Evolutionary conservation across 2,329 filamentous ascomycete genomes (phyloP), one percentile per base, ranked within the genome.

Genomic region (Aspergillus sp.): DNA sequence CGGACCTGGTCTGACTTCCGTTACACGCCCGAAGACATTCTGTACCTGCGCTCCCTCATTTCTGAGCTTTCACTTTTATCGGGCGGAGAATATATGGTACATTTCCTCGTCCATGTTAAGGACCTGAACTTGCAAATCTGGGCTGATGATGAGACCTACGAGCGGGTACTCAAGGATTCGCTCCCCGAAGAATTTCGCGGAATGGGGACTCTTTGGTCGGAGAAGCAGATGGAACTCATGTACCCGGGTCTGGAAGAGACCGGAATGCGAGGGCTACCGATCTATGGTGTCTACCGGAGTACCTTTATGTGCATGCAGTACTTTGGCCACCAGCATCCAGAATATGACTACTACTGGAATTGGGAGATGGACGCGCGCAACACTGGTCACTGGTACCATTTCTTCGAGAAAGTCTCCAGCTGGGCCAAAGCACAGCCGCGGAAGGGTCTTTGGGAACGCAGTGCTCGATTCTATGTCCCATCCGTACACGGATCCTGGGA

Each of bases 271-370:
- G 80, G 86, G 44, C 77, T 94, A 48, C 86, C 88, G 1, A 83
- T 95, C 1, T 90, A 97, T 65, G 90, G 90, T 15, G 89, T 94
- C 7, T 97, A 97, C 70, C 86, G 93, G 45, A 90, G 88, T 47
- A 81, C 93, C 7, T 89, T 90, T 60, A 95, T 97, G 88, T 89
- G 90, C 0, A 84, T 97, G 74, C 90, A 96, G 62, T 87, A 91
- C 67, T 97, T 97, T 65, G 88, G 90, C 49, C 78, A 85, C 59
- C 84, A 85, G 44, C 84, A 89, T 58, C 86, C 86, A 0, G 82
- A 91, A 58, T 93, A 87, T 54, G 85, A 90, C 56, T 89, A 80
- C 58, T 77, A 89, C 56, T 93, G 88, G 86, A 90, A 91, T 64
- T 90, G 86, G 87, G 88, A 93, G 63, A 86, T 89, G 69, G 87